Percentiles rank a stretch among this genome's conserved stretches.
Evolutionary conservation across 768 basidiomycete species (phyloP).

Genomic region (Russula abietina): DNA sequence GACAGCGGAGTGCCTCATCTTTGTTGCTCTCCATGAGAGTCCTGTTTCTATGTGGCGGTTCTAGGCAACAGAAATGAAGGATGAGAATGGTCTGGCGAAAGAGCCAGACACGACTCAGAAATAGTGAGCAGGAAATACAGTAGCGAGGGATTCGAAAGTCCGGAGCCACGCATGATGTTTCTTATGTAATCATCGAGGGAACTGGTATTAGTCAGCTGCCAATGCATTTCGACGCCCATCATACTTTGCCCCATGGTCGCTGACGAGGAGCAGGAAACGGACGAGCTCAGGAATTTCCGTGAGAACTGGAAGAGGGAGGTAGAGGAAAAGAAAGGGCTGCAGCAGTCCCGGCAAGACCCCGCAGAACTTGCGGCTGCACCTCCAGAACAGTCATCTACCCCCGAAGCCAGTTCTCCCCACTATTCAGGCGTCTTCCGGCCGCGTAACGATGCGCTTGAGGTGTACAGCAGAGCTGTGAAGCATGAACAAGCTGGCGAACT

Average conservation of each 20-base stretch:
- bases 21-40: constrained; percentile 74
- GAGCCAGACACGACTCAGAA: background rate
- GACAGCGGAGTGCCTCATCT: constrained; percentile 81
- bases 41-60: background rate
- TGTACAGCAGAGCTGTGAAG: constrained; percentile 66
- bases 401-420: background rate
- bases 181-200: background rate
- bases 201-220: constrained; percentile 6
- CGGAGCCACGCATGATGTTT: background rate
- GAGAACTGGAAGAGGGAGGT: constrained; percentile 70
- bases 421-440: constrained; percentile 2
- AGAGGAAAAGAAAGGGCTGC: constrained; percentile 27
- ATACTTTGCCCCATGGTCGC: background rate
- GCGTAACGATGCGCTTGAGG: constrained; percentile 48
- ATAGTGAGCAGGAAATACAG: background rate
- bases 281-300: constrained; percentile 65
- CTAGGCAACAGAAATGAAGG: background rate
- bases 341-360: background rate
- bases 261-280: constrained; percentile 37
- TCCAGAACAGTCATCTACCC: constrained; percentile 10
- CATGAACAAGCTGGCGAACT: constrained; percentile 69
- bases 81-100: background rate
- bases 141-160: background rate
- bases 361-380: constrained; percentile 8
- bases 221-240: background rate